phyloP scores from a whole-genome alignment of 805 yeast species.

The Wickerhamomyces silvicola region DNA sequence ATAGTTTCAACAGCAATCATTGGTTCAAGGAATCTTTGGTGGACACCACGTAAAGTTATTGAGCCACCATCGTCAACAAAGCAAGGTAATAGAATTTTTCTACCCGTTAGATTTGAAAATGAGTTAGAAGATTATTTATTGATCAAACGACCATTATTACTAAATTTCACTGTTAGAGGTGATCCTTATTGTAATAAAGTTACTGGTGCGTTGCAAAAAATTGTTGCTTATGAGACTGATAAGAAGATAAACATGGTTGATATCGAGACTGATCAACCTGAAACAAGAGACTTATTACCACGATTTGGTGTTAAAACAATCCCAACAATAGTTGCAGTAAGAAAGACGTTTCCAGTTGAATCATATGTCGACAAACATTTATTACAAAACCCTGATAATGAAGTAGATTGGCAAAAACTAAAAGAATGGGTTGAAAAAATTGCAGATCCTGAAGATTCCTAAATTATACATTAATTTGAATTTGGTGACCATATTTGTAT shows the following conservation, averaged over 20 bases:
- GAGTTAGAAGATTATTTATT: slow-evolving; percentile 54
- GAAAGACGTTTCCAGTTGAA: slow-evolving; percentile 54
- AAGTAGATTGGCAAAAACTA: slow-evolving; percentile 37
- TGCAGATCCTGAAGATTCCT: slow-evolving; percentile 25
- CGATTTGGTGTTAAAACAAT: slow-evolving; percentile 50
- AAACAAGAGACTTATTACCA: slow-evolving; percentile 49
- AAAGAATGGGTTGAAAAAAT: slow-evolving; percentile 38
- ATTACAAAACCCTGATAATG: slow-evolving; percentile 23
- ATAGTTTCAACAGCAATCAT: slow-evolving; percentile 13
- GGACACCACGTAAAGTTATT: slow-evolving; percentile 28
- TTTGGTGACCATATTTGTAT: slow-evolving; percentile 63
- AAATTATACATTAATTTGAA: not conserved
- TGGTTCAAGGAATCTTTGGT: slow-evolving; percentile 23
- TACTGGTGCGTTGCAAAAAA: slow-evolving; percentile 53
- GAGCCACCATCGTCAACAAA: slow-evolving; percentile 31
- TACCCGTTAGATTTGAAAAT: slow-evolving; percentile 47
- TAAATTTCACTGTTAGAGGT: slow-evolving; percentile 67
- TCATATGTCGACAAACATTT: slow-evolving; percentile 25
- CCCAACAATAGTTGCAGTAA: slow-evolving; percentile 63
- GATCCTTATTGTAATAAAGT: slow-evolving; percentile 55
- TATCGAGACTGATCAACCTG: slow-evolving; percentile 63
- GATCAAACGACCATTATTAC: slow-evolving; percentile 50
- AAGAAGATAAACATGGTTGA: slow-evolving; percentile 58
- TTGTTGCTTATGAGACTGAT: slow-evolving; percentile 42
- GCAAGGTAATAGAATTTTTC: slow-evolving; percentile 37